Percentiles rank a stretch among this genome's conserved stretches.
These are phyloP conservation scores for Morella rubra DNA, from an alignment of 306 rosid species.

Conservation along the genomic window DNA sequence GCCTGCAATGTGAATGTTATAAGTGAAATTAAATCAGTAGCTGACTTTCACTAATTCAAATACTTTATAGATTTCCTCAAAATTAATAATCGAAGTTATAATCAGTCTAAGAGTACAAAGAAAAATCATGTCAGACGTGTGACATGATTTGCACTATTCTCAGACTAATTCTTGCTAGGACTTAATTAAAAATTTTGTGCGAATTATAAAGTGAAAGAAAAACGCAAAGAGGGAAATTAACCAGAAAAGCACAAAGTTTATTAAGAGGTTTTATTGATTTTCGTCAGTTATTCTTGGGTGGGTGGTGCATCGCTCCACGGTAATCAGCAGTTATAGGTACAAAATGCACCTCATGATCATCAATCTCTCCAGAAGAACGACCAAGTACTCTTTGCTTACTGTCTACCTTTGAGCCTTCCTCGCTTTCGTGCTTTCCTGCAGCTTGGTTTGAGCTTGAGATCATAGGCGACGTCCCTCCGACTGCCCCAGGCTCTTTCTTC, in stretches of 20 bases:
- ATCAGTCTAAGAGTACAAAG: too few species aligned
- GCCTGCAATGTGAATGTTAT: too few species aligned
- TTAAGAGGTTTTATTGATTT: not conserved
- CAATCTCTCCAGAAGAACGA: slow-evolving; percentile 20
- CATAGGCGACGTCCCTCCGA: slow-evolving; percentile 15
- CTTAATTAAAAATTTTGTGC: too few species aligned
- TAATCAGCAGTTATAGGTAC: slow-evolving; percentile 56
- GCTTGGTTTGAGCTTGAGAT: slow-evolving; percentile 4
- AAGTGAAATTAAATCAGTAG: too few species aligned
- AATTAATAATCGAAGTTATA: too few species aligned
- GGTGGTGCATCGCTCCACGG: slow-evolving; percentile 50
- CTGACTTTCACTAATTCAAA: too few species aligned
- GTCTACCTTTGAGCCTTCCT: not conserved
- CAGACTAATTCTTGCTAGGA: too few species aligned
- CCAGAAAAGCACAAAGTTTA: not conserved
- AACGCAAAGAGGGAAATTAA: too few species aligned
- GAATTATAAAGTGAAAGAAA: too few species aligned
- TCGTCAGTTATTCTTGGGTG: slow-evolving; percentile 54
- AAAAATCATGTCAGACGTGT: too few species aligned
- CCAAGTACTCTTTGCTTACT: slow-evolving; percentile 16
- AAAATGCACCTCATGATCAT: slow-evolving; percentile 26
- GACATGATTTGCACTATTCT: too few species aligned
- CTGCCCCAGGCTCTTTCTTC: slow-evolving; percentile 4
- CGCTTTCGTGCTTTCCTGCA: slow-evolving; percentile 10
- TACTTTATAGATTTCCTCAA: too few species aligned